Evolutionary conservation across 2,329 filamentous ascomycete species (phyloP).

Genomic region (Davidsoniella eucalypti): DNA sequence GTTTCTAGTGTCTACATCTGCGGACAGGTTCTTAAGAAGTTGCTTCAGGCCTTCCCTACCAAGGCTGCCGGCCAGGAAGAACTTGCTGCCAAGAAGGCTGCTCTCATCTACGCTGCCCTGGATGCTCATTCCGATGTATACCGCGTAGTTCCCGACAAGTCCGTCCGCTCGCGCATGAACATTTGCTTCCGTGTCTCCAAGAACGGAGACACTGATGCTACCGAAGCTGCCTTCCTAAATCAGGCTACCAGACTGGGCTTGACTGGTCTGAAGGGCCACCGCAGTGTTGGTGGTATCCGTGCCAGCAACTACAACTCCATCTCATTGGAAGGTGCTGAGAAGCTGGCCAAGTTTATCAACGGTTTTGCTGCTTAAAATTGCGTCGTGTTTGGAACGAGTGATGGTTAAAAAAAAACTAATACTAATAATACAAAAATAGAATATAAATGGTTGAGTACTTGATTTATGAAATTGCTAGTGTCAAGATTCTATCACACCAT

Average conservation of each 20-base stretch:
- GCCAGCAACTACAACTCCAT: constrained; percentile 85
- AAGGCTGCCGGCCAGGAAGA: constrained; percentile 65
- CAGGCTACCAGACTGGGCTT: constrained; percentile 52
- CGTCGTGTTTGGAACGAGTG: not conserved
- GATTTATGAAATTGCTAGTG: too few relatives aligned
- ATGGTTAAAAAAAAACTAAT: not conserved
- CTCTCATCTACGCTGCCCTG: constrained; percentile 58
- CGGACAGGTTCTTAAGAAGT: constrained; percentile 68
- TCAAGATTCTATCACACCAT: too few relatives aligned
- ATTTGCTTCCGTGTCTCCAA: constrained; percentile 69
- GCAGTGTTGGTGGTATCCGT: constrained; percentile 72
- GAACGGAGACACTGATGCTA: constrained; percentile 43
- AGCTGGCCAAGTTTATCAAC: constrained; percentile 47
- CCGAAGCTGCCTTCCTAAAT: constrained; percentile 67
- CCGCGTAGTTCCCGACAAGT: constrained; percentile 57
- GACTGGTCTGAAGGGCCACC: constrained; percentile 74
- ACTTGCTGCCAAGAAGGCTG: constrained; percentile 57
- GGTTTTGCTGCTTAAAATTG: constrained; percentile 27
- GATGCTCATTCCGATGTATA: constrained; percentile 62
- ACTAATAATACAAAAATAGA: not conserved
- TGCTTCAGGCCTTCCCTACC: constrained; percentile 47
- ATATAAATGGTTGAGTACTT: not conserved
- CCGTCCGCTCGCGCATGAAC: constrained; percentile 76
- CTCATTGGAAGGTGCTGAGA: constrained; percentile 46
- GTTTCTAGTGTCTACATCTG: constrained; percentile 60